Base-by-base conservation (phyloP, 805 yeast genomes). In the Schizosaccharomyces octosporus region DNA sequence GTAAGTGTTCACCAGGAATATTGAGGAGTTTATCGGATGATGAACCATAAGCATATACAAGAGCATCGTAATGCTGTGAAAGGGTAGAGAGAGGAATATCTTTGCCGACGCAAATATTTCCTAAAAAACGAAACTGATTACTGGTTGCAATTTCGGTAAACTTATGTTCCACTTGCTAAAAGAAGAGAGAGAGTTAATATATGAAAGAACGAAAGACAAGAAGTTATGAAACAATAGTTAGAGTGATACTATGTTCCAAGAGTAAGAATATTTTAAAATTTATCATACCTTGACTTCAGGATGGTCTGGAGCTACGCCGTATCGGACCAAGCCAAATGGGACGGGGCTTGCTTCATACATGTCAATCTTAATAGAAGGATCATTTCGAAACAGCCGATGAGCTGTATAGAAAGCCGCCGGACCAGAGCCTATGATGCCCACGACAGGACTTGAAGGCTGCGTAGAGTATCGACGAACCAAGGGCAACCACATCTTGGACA, bases 291-390 rank as follows among this genome's bases (percentile, higher is more conserved):
- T 90, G 41, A 93, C 97, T 67, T 93, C 97, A 0, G 96, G 95
- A 71, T 93, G 97, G 72, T 93, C 99, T 1, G 99, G 99, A 0
- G 98, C 97, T n/a, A 93, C 97, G 1, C 99, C 99, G 69, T 79
- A 89, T 43, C 99, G 73, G 54, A 89, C 82, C 42, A 93, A 75
- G 0, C 99, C 99, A 73, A 78, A 90, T 0, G 98, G 98, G 5
- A 88, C 82, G 0, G 97, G 95, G 31, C 82, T 73, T 64, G 80
- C 78, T 68, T 93, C 99, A 74, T 82, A 88, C 71, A 90, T 76
- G 63, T 87, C 93, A 3, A 89, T 76, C 62, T 77, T 70, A 19
- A 75, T 69, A 6, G 73, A 72, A 3, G 73, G 68, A 11, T 48
- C 5, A 63, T 76, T 78, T 63, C 80, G 80, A 51, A 88, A 72